Percentiles rank a stretch among this genome's conserved stretches.
Evolutionary conservation across 352 stramenopile genomes (phyloP).

Genomic region (Phytopythium ostracodes): DNA sequence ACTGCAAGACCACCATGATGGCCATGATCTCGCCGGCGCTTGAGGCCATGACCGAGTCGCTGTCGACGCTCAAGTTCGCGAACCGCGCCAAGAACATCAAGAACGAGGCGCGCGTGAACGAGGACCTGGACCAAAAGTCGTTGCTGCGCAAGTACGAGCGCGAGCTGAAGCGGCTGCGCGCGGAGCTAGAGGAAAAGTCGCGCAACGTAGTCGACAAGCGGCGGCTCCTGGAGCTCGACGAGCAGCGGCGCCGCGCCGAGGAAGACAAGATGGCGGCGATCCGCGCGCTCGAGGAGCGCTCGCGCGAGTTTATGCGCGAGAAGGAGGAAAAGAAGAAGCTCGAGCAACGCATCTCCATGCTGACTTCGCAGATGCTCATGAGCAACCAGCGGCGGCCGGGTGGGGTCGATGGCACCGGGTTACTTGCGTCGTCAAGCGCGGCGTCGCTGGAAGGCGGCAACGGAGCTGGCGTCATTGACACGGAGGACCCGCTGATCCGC

Average conservation of each 20-base stretch:
- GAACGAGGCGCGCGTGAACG: slow-evolving; percentile 87
- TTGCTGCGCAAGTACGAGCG: slow-evolving; percentile 93
- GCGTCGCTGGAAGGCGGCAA: slow-evolving; percentile 14
- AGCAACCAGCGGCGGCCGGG: slow-evolving; percentile 45
- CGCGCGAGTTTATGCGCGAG: slow-evolving; percentile 91
- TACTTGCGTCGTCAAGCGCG: slow-evolving; percentile 12
- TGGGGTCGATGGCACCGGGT: background rate
- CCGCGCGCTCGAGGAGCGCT: slow-evolving; percentile 87
- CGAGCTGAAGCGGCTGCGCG: slow-evolving; percentile 90
- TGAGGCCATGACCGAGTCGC: slow-evolving; percentile 87
- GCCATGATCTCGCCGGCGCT: slow-evolving; percentile 92
- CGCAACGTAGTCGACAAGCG: slow-evolving; percentile 93
- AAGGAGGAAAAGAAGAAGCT: slow-evolving; percentile 95
- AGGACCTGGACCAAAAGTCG: slow-evolving; percentile 93
- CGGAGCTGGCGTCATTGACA: slow-evolving; percentile 24
- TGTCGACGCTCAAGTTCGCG: slow-evolving; percentile 94
- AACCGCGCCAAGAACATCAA: slow-evolving; percentile 93
- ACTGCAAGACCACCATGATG: slow-evolving; percentile 97
- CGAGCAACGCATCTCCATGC: slow-evolving; percentile 89
- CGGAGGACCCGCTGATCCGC: slow-evolving; percentile 76
- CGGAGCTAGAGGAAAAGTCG: slow-evolving; percentile 91
- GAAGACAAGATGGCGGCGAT: slow-evolving; percentile 95
- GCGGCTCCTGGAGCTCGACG: slow-evolving; percentile 86
- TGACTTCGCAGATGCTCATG: slow-evolving; percentile 93
- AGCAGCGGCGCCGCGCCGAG: slow-evolving; percentile 87